phyloP scores from a whole-genome alignment of 257 asterid genomes.

The Buddleja alternifolia region DNA sequence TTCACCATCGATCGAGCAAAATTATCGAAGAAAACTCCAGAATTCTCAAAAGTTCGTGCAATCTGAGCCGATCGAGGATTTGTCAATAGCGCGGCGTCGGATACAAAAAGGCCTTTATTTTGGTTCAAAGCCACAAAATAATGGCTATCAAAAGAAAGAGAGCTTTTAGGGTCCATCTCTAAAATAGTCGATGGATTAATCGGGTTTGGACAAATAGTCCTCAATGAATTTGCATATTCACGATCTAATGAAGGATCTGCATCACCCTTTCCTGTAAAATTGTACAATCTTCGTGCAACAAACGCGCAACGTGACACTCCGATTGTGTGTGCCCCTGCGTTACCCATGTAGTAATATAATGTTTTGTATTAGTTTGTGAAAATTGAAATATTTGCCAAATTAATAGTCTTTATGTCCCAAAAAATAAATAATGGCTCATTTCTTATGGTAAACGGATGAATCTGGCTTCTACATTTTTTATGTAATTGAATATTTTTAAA shows the following conservation, averaged over 20 bases:
- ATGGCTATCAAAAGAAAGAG: conserved; percentile 32
- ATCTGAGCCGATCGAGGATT: conserved; percentile 18
- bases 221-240: conserved; percentile 28
- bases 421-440: too few species aligned
- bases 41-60: conserved; percentile 15
- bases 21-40: conserved; percentile 4
- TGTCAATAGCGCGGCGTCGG: conserved; percentile 44
- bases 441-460: too few species aligned
- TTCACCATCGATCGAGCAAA: conserved; percentile 41
- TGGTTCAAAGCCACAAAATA: conserved; percentile 32
- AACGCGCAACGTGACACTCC: conserved; percentile 41
- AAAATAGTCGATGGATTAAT: conserved; percentile 23
- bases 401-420: too few species aligned
- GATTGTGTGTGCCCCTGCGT: conserved; percentile 43
- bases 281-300: conserved; percentile 38
- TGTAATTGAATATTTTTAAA: too few species aligned
- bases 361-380: background rate
- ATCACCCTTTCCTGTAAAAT: conserved; percentile 41
- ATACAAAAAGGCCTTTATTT: conserved; percentile 37
- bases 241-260: conserved; percentile 37
- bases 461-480: too few species aligned
- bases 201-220: conserved; percentile 19
- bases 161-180: conserved; percentile 45
- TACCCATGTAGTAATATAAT: background rate
- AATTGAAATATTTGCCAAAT: too few species aligned